Evolutionary conservation across 1,139 yeast genomes (phyloP).

Genomic region (Candida sp.): DNA sequence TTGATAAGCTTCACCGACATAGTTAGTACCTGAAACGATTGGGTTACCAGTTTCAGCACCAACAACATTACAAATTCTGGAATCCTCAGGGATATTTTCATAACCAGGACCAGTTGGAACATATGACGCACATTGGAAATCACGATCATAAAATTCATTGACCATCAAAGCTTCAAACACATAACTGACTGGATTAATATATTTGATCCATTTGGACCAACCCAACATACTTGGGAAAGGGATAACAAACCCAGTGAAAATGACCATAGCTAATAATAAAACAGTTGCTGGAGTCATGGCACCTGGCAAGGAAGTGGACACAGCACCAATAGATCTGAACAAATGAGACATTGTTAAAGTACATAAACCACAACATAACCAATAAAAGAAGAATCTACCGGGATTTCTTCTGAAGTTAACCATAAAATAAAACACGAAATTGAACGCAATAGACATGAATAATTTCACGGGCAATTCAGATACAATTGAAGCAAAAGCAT

Average conservation of each 20-base stretch:
- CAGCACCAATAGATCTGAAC: constrained; percentile 59
- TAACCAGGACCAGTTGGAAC: constrained; percentile 53
- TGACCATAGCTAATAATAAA: constrained; percentile 47
- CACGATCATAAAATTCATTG: constrained; percentile 51
- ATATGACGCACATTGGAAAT: constrained; percentile 43
- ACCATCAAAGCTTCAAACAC: constrained; percentile 54
- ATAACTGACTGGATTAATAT: constrained; percentile 54
- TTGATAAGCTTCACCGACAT: constrained; percentile 40
- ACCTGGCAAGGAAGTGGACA: constrained; percentile 50
- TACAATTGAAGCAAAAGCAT: constrained; percentile 55
- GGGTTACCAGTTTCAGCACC: constrained; percentile 60
- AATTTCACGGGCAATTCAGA: constrained; percentile 58
- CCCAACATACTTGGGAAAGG: constrained; percentile 58
- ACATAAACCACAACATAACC: constrained; percentile 39
- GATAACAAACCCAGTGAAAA: constrained; percentile 59
- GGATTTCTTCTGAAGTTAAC: constrained; percentile 53
- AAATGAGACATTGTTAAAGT: constrained; percentile 54
- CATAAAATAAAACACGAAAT: constrained; percentile 54
- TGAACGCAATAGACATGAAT: constrained; percentile 39
- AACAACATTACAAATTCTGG: constrained; percentile 57
- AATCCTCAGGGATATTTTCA: constrained; percentile 23
- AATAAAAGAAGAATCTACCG: constrained; percentile 59
- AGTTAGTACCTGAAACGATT: constrained; percentile 56
- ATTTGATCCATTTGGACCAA: constrained; percentile 63
- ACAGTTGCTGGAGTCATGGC: constrained; percentile 65